These are phyloP conservation scores for Nosema muscidifuracis DNA, from an alignment of 371 early-diverging fungal genomes.

Conservation along the genomic window DNA sequence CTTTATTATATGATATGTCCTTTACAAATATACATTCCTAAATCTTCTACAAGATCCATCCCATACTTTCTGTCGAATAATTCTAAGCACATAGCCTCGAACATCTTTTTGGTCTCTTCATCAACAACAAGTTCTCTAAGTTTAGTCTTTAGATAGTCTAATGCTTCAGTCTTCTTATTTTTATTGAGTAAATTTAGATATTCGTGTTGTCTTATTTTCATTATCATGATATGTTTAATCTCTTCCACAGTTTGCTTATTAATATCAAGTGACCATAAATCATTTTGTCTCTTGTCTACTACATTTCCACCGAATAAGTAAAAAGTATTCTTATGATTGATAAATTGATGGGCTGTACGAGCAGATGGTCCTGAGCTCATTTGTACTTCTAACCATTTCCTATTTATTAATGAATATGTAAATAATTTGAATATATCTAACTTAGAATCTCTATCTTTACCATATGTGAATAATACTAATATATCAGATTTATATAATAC, in stretches of 20 bases:
- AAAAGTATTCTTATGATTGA: not conserved
- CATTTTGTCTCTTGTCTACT: conserved; percentile 14
- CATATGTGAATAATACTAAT: conserved; percentile 19
- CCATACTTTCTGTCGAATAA: conserved; percentile 8
- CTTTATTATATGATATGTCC: too few species aligned
- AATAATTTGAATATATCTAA: conserved; percentile 17
- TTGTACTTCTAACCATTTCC: conserved; percentile 8
- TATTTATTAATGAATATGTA: conserved; percentile 4
- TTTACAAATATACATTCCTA: not conserved
- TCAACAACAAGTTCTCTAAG: conserved; percentile 18
- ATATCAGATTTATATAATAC: not conserved
- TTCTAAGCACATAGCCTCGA: conserved; percentile 15
- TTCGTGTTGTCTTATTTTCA: conserved; percentile 25
- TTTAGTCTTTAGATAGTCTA: conserved; percentile 25
- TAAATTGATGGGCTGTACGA: conserved; percentile 36
- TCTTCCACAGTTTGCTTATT: conserved; percentile 6
- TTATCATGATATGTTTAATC: not conserved
- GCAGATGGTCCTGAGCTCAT: not conserved
- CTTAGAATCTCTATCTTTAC: conserved; percentile 19
- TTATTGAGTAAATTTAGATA: conserved; percentile 12
- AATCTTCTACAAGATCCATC: not conserved
- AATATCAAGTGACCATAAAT: conserved; percentile 29
- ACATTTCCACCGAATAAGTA: conserved; percentile 42
- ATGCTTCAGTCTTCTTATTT: not conserved
- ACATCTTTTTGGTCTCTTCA: conserved; percentile 8